Conservation (phyloP, 495 filamentous ascomycete genomes). For the Lasiosphaeria miniovina region DNA sequence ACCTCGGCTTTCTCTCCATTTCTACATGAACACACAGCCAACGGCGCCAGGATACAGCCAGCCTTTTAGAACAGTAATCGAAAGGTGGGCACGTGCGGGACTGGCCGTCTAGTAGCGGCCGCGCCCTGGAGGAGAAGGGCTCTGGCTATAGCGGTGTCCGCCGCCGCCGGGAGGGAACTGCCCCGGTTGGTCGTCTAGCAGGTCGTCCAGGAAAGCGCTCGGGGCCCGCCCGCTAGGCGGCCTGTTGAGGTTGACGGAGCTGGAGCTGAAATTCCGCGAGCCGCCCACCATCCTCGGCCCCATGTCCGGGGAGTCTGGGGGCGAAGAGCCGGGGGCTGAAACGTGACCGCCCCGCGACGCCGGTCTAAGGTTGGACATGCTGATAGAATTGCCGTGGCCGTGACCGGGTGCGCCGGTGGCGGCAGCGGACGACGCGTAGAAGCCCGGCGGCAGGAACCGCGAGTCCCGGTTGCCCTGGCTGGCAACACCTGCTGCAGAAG, state of each 20-base stretch:
- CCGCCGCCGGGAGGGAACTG: conserved; percentile 3
- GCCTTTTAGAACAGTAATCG: not conserved
- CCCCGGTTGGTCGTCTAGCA: conserved; percentile 60
- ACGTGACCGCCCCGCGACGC: conserved; percentile 45
- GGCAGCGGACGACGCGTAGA: conserved; percentile 68
- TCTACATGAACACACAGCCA: not conserved
- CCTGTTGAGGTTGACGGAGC: conserved; percentile 63
- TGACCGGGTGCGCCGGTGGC: conserved; percentile 12
- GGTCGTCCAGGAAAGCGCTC: conserved; percentile 88
- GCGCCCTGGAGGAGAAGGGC: conserved; percentile 7
- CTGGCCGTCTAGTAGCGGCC: not conserved
- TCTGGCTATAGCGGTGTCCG: conserved; percentile 12
- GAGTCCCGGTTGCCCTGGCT: conserved; percentile 52
- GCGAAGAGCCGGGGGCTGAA: conserved; percentile 27
- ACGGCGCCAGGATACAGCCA: not conserved
- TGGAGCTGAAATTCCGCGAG: conserved; percentile 54
- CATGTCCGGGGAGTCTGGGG: conserved; percentile 65
- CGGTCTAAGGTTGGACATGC: conserved; percentile 53
- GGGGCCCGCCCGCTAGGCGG: conserved; percentile 74
- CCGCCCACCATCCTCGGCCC: conserved; percentile 11
- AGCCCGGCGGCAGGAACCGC: conserved; percentile 86
- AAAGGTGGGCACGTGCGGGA: too few relatives aligned
- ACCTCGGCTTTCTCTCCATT: not conserved
- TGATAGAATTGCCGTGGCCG: conserved; percentile 50
- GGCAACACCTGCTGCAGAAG: conserved; percentile 30